Evolutionary conservation across 495 filamentous ascomycete species (phyloP).

Genomic region (Tricharina praecox): DNA sequence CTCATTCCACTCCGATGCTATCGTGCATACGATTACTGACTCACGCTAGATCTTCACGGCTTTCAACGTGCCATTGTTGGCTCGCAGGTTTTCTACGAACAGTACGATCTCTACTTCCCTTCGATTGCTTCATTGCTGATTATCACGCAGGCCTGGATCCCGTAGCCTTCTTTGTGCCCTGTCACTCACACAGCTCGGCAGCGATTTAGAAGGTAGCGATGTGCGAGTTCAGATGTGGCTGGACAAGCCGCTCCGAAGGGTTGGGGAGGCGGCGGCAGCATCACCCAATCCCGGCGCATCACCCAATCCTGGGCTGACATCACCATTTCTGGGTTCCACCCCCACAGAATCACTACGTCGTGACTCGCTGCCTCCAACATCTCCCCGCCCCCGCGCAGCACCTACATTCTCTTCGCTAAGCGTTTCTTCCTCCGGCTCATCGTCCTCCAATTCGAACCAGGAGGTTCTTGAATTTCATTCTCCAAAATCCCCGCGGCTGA

Average conservation of each 20-base stretch:
- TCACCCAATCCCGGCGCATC: neutral
- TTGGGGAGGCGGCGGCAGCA: neutral
- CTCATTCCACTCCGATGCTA: too few relatives aligned
- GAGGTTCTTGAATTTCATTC: neutral
- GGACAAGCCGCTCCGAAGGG: neutral
- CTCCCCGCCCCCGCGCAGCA: too few relatives aligned
- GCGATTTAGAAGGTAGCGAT: neutral
- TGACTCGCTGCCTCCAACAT: too few relatives aligned
- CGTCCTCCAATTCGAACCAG: neutral
- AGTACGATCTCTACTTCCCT: neutral
- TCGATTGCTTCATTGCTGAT: neutral
- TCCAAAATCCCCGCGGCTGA: neutral
- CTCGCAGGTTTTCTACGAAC: neutral
- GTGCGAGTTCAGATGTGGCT: conserved; percentile 2
- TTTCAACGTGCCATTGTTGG: conserved; percentile 5
- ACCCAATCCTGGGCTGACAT: neutral
- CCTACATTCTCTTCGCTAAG: neutral
- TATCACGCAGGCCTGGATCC: neutral
- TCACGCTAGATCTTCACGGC: neutral
- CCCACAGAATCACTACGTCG: too few relatives aligned
- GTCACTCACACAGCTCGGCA: neutral
- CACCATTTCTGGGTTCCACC: neutral
- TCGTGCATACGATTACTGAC: neutral
- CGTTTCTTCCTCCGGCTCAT: neutral
- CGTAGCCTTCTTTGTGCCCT: neutral